Percentiles rank a stretch among this genome's conserved stretches.
Evolutionary conservation across 169 alveolate genomes (phyloP).

Genomic region (Eimeria zaria): DNA sequence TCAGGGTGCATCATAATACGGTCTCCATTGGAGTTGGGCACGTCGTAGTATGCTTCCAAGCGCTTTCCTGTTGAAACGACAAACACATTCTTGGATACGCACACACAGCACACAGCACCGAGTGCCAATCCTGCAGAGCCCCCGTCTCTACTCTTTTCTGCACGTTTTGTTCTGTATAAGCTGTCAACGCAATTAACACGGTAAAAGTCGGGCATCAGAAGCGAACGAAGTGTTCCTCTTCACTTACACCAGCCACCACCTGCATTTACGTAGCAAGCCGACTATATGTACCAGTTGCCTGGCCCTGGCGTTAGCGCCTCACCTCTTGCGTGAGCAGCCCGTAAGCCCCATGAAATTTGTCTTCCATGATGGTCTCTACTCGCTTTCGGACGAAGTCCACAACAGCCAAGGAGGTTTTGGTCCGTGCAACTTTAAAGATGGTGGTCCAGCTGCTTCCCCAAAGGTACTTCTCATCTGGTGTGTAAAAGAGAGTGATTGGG

Average conservation of each 20-base stretch:
- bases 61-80: constrained; percentile 82
- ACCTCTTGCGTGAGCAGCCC: constrained; percentile 85
- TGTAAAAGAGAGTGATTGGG: constrained; percentile 85
- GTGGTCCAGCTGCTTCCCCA: constrained; percentile 88
- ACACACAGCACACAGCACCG: background rate
- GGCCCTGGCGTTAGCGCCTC: background rate
- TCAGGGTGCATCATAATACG: constrained; percentile 85
- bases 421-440: constrained; percentile 83
- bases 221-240: background rate
- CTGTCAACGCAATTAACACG: background rate
- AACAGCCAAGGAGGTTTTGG: constrained; percentile 63
- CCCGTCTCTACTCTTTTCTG: background rate
- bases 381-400: constrained; percentile 80
- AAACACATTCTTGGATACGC: constrained; percentile 64
- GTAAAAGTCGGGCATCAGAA: background rate
- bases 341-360: constrained; percentile 86
- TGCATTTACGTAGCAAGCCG: background rate
- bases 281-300: background rate
- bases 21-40: constrained; percentile 80
- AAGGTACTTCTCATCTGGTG: constrained; percentile 83
- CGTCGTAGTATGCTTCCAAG: constrained; percentile 85
- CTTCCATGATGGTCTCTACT: constrained; percentile 77
- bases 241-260: background rate
- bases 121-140: background rate
- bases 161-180: background rate